Base-by-base conservation (phyloP, 495 filamentous ascomycete species). In the Lepraria neglecta region DNA sequence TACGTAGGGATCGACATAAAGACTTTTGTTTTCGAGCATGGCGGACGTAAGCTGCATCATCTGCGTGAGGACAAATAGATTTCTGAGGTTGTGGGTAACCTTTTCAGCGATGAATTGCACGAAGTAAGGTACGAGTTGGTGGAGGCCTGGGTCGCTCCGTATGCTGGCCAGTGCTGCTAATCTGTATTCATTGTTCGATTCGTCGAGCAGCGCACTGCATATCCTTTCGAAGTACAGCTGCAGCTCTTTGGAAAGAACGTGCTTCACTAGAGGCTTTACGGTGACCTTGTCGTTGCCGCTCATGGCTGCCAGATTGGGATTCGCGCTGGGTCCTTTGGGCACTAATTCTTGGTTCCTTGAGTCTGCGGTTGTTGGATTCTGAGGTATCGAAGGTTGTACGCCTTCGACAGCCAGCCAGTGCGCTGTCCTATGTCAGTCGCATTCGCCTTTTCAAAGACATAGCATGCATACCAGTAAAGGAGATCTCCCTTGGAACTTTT, bases 201-300 rank as follows among this genome's bases (percentile, higher is more conserved):
- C 90, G 69, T 97, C 89, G 55, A 95, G 76, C 24, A 97, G 78
- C 3, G 92, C 92, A 63, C 78, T 80, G 73, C 88, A 90, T 44
- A 97, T 87, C 67, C 92, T 95, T 67, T 96, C 89, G 63, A 97
- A 98, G 79, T 97, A 97, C n/a, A 97, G 81, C 66, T 92, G 88
- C 4, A 97, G 82, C 71, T 98, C 94, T 70, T 96, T 94, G 59
- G 90, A 95, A 44, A 98, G 79, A 60, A 96, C 83, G 67, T 97
- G 95, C 72, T 97, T 97, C 46, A 98, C 94, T 3, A 89, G 78
- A 1, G 94, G 94, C 65, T 91, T 89, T 70, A 95, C 86, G 52
- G 86, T 76, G 40, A 91, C 81, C 67, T 91, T 90, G 58, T 95
- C 90, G 59, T 82, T 85, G 35, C 90, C 90, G 52, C 87, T 87